Conservation (phyloP, 345 rosid species). For the Hibiscus mutabilis region DNA sequence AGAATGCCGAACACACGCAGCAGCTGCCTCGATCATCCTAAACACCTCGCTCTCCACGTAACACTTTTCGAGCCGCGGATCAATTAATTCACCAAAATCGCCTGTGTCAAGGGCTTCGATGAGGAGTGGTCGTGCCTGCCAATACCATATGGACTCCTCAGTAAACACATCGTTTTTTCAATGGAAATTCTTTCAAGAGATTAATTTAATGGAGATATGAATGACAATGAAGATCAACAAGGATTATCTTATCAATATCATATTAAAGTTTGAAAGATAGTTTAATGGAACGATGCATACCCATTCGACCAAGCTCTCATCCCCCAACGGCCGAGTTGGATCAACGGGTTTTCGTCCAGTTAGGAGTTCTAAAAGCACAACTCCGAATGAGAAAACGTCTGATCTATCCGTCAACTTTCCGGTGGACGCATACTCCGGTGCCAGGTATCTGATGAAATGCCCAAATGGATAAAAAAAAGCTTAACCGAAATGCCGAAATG, state of each 20-base stretch:
- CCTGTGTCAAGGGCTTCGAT: constrained; percentile 70
- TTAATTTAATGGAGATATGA: no score
- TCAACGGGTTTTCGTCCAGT: constrained; percentile 94
- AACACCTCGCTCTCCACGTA: constrained; percentile 69
- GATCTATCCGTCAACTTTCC: constrained; percentile 94
- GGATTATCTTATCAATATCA: no score
- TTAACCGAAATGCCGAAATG: no score
- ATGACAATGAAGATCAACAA: no score
- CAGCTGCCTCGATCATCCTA: constrained; percentile 88
- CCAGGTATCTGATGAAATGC: constrained; percentile 60
- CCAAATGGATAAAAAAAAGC: neutral
- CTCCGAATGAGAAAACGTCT: constrained; percentile 93
- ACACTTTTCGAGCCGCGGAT: constrained; percentile 57
- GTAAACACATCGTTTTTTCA: neutral
- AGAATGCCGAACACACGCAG: constrained; percentile 91
- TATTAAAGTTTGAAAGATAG: no score
- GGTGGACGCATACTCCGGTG: constrained; percentile 93
- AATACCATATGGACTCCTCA: neutral
- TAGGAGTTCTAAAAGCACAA: constrained; percentile 87
- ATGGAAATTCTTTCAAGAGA: no score
- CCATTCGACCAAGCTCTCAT: constrained; percentile 97
- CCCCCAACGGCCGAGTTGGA: constrained; percentile 72
- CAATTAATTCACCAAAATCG: constrained; percentile 53
- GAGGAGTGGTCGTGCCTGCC: constrained; percentile 78
- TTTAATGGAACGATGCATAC: constrained; percentile 29